These are phyloP conservation scores for Epichloe gansuensis DNA, from an alignment of 2,329 filamentous ascomycete species.

Conservation along the genomic window DNA sequence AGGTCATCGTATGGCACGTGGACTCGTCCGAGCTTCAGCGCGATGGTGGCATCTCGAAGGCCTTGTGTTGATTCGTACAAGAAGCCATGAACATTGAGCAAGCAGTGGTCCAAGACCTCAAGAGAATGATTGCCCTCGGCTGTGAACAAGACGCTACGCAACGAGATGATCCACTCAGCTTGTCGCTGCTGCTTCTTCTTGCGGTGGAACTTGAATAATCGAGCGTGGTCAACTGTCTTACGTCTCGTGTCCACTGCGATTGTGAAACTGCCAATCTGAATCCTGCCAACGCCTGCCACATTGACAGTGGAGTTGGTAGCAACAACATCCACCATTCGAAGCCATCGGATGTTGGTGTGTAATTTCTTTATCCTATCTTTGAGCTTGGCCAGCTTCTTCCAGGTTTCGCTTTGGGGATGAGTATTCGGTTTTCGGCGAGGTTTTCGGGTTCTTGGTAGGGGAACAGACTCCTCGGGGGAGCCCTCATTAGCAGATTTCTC, in stretches of 20 bases:
- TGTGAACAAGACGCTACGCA: constrained; percentile 80
- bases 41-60: constrained; percentile 77
- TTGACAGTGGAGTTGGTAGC: constrained; percentile 68
- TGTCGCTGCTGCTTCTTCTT: constrained; percentile 47
- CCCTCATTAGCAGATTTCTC: constrained; percentile 12
- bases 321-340: constrained; percentile 79
- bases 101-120: constrained; percentile 78
- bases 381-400: constrained; percentile 62
- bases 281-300: constrained; percentile 66
- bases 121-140: constrained; percentile 72
- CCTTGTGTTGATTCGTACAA: constrained; percentile 77
- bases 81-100: constrained; percentile 82
- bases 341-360: constrained; percentile 77
- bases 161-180: constrained; percentile 85
- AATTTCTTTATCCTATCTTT: constrained; percentile 81
- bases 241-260: constrained; percentile 81
- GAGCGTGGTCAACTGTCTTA: constrained; percentile 81
- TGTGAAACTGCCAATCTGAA: constrained; percentile 75
- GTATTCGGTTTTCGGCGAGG: constrained; percentile 11
- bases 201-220: constrained; percentile 59
- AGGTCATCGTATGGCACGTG: constrained; percentile 88
- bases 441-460: constrained; percentile 7
- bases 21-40: constrained; percentile 79
- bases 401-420: constrained; percentile 53
- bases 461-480: constrained; percentile 11